These are phyloP conservation scores for Pelagomonas calceolata DNA, from an alignment of 108 stramenopile species.

Conservation along the genomic window DNA sequence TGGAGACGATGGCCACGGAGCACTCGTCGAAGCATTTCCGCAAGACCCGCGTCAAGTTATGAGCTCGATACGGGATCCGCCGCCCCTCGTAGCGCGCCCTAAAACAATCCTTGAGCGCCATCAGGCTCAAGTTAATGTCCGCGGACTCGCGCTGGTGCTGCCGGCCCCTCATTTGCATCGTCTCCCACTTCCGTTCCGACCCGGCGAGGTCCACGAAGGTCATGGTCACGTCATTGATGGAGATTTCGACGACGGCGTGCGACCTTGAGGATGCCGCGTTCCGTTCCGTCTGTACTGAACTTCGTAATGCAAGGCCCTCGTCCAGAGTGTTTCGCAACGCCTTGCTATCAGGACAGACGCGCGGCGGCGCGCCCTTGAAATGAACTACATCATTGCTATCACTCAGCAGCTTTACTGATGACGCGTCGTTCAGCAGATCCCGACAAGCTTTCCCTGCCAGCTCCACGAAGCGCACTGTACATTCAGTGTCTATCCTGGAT, in stretches of 20 bases:
- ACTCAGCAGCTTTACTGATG: background rate
- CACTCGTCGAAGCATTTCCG: constrained; percentile 3
- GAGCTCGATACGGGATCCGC: constrained; percentile 9
- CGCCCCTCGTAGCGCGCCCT: background rate
- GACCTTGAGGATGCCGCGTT: constrained; percentile 11
- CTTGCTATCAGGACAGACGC: background rate
- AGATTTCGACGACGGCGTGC: constrained; percentile 7
- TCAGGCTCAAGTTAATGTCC: constrained; percentile 10
- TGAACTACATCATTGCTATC: background rate
- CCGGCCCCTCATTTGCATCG: constrained; percentile 1
- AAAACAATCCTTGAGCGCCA: constrained; percentile 19
- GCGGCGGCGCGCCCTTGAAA: constrained; percentile 1
- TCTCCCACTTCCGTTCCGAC: constrained; percentile 19
- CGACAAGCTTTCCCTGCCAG: constrained; percentile 3
- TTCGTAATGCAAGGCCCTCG: background rate
- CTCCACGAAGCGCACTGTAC: background rate
- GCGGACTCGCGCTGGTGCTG: constrained; percentile 7
- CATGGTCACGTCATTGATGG: background rate
- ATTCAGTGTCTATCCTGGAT: background rate
- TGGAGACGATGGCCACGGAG: constrained; percentile 5
- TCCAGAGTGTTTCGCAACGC: background rate
- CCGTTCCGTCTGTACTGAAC: constrained; percentile 3
- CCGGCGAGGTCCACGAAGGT: constrained; percentile 17
- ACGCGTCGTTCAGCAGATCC: background rate
- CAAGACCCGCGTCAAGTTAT: constrained; percentile 7